Evolutionary conservation across 257 asterid genomes (phyloP).

Genomic region (Schizonepeta tenuifolia): DNA sequence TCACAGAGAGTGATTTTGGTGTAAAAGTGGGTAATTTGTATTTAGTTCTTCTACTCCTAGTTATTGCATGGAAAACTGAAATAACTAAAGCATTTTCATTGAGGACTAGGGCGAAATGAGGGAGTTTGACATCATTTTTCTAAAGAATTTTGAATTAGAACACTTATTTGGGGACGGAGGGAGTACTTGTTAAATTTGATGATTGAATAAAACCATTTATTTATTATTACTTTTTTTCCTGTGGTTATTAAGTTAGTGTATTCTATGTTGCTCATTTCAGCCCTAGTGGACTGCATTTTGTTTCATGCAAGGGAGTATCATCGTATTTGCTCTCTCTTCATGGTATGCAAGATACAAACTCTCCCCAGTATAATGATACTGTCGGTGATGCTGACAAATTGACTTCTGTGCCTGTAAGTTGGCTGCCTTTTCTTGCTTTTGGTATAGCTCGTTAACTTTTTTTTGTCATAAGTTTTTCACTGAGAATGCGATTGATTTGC

Average conservation of each 20-base stretch:
- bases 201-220: not conserved
- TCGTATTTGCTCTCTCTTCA: conserved; percentile 64
- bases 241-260: conserved; percentile 16
- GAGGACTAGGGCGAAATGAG: no score
- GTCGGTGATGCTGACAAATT: conserved; percentile 37
- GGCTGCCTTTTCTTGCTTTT: conserved; percentile 2
- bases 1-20: not conserved
- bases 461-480: conserved; percentile 28
- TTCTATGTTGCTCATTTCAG: conserved; percentile 50
- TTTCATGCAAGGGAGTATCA: conserved; percentile 76
- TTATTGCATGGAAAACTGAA: no score
- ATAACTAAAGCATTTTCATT: no score
- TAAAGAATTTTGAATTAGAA: no score
- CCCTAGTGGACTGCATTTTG: conserved; percentile 84
- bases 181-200: not conserved
- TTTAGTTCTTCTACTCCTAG: no score
- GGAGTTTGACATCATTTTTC: no score
- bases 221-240: not conserved
- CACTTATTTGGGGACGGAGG: no score
- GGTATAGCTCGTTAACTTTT: not conserved
- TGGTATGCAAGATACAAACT: conserved; percentile 50
- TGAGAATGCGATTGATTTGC: conserved; percentile 46
- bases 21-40: not conserved
- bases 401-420: conserved; percentile 44
- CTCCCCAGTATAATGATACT: conserved; percentile 36